These are phyloP conservation scores for Gentiana dahurica DNA, from an alignment of 257 asterid species.

Conservation along the genomic window DNA sequence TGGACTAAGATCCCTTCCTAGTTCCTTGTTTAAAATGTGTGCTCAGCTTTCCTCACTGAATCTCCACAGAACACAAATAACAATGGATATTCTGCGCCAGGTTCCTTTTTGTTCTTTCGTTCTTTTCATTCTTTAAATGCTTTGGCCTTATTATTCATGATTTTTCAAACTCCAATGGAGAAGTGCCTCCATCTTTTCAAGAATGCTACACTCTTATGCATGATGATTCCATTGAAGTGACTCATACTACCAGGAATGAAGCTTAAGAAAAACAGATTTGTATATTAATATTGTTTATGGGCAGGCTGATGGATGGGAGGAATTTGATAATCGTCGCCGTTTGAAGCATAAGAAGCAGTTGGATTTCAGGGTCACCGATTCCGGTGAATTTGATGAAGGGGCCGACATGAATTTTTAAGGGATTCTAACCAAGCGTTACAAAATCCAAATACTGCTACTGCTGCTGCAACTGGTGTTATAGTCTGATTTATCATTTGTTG, in stretches of 20 bases:
- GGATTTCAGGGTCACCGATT: slow-evolving; percentile 62
- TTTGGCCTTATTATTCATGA: too few relatives aligned
- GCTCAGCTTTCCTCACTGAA: slow-evolving; percentile 66
- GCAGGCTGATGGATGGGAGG: slow-evolving; percentile 91
- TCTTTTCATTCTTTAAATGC: too few relatives aligned
- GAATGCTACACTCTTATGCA: too few relatives aligned
- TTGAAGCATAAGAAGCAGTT: slow-evolving; percentile 87
- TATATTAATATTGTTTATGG: not conserved
- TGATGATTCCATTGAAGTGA: too few relatives aligned
- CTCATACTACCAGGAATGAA: too few relatives aligned
- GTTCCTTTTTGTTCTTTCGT: slow-evolving; percentile 17
- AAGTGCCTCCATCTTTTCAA: not conserved
- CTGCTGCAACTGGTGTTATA: too few relatives aligned
- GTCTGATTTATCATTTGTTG: too few relatives aligned
- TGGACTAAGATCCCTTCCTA: slow-evolving; percentile 68
- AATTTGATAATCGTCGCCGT: slow-evolving; percentile 70
- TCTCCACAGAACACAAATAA: slow-evolving; percentile 81
- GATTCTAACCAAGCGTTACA: too few relatives aligned
- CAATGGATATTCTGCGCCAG: slow-evolving; percentile 71
- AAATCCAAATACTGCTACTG: too few relatives aligned
- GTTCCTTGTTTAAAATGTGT: slow-evolving; percentile 46
- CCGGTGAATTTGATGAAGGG: slow-evolving; percentile 86
- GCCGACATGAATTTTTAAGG: slow-evolving; percentile 47
- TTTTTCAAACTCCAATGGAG: too few relatives aligned
- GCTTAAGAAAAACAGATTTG: too few relatives aligned